Percentiles rank a stretch among this genome's conserved stretches.
phyloP scores from a whole-genome alignment of 169 alveolate species.

The Plasmodium relictum region DNA sequence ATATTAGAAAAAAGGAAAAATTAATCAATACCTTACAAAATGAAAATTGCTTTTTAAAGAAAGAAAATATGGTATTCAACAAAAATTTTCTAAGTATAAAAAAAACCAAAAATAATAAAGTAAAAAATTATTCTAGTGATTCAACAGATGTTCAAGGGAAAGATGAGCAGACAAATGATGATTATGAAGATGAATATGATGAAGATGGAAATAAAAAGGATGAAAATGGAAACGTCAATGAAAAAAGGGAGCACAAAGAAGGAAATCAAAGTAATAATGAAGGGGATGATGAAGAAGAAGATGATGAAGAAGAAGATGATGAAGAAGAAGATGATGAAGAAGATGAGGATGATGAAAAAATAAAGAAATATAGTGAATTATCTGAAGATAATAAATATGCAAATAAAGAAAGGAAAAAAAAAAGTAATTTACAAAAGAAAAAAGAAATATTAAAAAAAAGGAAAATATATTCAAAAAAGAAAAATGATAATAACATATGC shows the following conservation, averaged over 20 bases:
- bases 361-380: too few species aligned
- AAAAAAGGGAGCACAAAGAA: not conserved
- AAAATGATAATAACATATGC: too few species aligned
- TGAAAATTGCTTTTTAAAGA: constrained; percentile 56
- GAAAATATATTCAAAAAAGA: too few species aligned
- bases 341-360: too few species aligned
- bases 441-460: too few species aligned
- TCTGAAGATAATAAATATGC: too few species aligned
- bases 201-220: not conserved
- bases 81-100: constrained; percentile 46
- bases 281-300: not conserved
- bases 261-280: not conserved
- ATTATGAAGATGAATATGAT: not conserved
- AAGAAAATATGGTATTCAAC: constrained; percentile 49
- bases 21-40: constrained; percentile 20
- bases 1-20: constrained; percentile 36
- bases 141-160: constrained; percentile 37
- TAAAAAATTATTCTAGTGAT: constrained; percentile 12
- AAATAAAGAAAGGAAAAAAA: too few species aligned
- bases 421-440: too few species aligned
- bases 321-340: too few species aligned
- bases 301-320: too few species aligned
- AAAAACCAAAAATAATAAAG: not conserved
- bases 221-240: not conserved
- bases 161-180: constrained; percentile 2